Evolutionary conservation across 495 filamentous ascomycete genomes (phyloP), one percentile per base, ranked within the genome.

Genomic region (Chaetomidium leptoderma): DNA sequence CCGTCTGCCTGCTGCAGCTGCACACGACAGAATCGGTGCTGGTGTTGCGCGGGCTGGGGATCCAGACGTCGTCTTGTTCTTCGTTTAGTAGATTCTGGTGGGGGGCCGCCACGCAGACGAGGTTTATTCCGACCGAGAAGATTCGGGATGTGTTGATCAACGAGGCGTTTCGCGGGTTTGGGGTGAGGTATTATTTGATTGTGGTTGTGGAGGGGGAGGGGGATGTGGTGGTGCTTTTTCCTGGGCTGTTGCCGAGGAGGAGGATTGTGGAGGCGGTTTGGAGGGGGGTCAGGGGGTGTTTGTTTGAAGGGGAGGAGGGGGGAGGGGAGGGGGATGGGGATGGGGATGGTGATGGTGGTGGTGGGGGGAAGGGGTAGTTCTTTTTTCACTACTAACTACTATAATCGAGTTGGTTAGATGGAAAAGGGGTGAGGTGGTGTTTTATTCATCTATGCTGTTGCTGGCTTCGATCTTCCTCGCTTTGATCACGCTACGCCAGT

Each of bases 61-160:
- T 99, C 55, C 93, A 99, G 69, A 97, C 90, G 4, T 83, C 81
- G 14, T 27, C 33, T 14, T 49, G 47, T 16, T 32, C 40, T 5
- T 43, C 40, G 9, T 35, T 2, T 4, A 5, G 32, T 14, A 23
- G 23, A 11, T 24, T 9, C 21, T 37, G 51, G 27, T 24, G 19
- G 19, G 53, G 14, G 11, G 10, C 17, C 17, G 42, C 4, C 26
- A 66, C 77, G 36, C 40, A 57, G 55, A 67, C 91, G 53, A 77
- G 92, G 56, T 99, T 97, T 67, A 97, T 99, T 30, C 93, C 95
- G 5, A 96, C 93, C 1, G 88, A 84, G 3, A 83, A 88, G 67
- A 95, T 97, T 39, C 86, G 88, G 53, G 93, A 97, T 72, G 86
- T 97, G 55, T 81, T 96, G 55, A 88, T 99, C 44, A 90, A 97